Base-by-base conservation (phyloP, 164 flowering plant species). In the Amborella trichopoda region DNA sequence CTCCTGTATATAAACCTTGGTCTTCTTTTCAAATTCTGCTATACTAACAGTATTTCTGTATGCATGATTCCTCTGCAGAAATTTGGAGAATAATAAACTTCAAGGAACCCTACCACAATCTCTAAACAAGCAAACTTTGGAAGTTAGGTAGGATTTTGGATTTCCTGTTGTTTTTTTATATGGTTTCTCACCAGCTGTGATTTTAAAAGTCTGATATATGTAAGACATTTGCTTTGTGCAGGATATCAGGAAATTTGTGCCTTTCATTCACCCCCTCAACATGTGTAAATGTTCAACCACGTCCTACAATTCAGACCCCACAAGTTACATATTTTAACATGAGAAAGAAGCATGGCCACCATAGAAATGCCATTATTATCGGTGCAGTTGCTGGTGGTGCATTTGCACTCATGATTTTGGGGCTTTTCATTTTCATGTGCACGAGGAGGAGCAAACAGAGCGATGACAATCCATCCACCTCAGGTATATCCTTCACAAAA, bases 211-310 rank as follows among this genome's bases (percentile, higher is more conserved):
- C 2, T 37, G n/a, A 37, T n/a, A 21, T 32, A 37, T n/a, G n/a
- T n/a, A n/a, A n/a, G n/a, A 3, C 16, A 37, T 37, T 37, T 37
- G n/a, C 48, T 50, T 43, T 38, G 18, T 53, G 60, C 81, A 86
- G 93, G 65, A 60, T 81, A 58, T 67, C 78, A n/a, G 95, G 95
- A 48, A 82, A 86, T 61, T 19, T 75, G 62, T 86, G 95, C 63
- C 75, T 86, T 36, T 68, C 83, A 42, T 86, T 82, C 65, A 67
- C 86, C 30, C 46, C 67, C 16, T 37, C 61, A 18, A 28, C 68
- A 48, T 86, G 95, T 66, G 58, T 45, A 28, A 67, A 55, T 14
- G 45, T 51, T 44, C 58, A 77, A 28, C 56, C 61, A 16, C 62
- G 64, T 61, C 54, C 72, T 51, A 57, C 86, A 26, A 66, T 76